These are phyloP conservation scores for Cryptosporidium meleagridis DNA, from an alignment of 169 alveolate species.

Conservation along the genomic window DNA sequence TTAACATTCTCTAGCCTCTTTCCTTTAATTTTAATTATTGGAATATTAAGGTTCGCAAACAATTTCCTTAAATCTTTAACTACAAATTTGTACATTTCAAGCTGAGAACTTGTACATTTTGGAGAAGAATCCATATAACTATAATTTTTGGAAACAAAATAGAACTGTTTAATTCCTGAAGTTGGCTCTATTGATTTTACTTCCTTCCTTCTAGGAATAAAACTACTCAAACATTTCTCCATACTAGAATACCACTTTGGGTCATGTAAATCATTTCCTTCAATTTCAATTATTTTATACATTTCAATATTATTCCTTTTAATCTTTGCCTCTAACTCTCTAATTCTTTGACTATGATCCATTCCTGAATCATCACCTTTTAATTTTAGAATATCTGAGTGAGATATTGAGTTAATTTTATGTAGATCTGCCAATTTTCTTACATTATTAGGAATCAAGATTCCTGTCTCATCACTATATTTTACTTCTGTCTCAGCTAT, in stretches of 20 bases:
- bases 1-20: background rate
- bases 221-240: conserved; percentile 54
- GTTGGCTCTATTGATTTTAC: conserved; percentile 44
- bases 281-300: conserved; percentile 30
- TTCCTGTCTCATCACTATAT: conserved; percentile 1
- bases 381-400: conserved; percentile 50
- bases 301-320: conserved; percentile 18
- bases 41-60: conserved; percentile 24
- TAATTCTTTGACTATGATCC: conserved; percentile 27
- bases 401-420: background rate
- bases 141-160: background rate
- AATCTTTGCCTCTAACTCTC: conserved; percentile 40
- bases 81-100: conserved; percentile 3
- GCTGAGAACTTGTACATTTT: conserved; percentile 5
- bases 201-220: conserved; percentile 25
- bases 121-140: background rate
- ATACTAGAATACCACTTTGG: conserved; percentile 61
- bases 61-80: conserved; percentile 21
- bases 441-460: conserved; percentile 29
- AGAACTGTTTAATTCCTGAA: conserved; percentile 8
- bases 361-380: conserved; percentile 26
- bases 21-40: conserved; percentile 4
- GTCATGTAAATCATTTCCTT: conserved; percentile 51
- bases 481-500: conserved; percentile 57
- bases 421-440: conserved; percentile 62